Base-by-base conservation (phyloP, 352 stramenopile genomes). In the Pythium rhizo-oryzae region DNA sequence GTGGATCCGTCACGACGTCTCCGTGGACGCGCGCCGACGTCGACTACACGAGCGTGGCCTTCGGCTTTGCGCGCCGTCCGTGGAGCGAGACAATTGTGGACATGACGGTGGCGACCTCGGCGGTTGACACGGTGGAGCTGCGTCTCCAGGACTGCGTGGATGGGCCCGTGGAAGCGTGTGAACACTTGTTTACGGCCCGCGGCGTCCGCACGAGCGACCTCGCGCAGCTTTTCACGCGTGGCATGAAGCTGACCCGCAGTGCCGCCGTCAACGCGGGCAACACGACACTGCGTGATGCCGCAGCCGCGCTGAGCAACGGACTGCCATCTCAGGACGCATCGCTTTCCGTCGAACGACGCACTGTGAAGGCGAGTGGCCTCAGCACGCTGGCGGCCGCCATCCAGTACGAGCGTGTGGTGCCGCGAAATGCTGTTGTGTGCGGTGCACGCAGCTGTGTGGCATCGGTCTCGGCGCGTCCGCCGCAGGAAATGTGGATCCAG, bases 11-110 rank as follows among this genome's bases (percentile, higher is more conserved):
- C 18, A 11, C 7, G 13, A 23, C 21, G 30, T 58, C 59, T 12
- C 5, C 30, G 49, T 56, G 35, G 51, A 60, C 60, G 39, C 23
- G 33, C 8, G 44, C 18, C 13, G 60, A 67, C 19, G 50, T 67
- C 1, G 60, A 59, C 50, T 67, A 59, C 24, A 59, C 60, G 23
- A 49, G 47, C 19, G 35, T 67, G 35, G 3, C 15, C 3, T 33
- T 54, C 23, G 21, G 18, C 2, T 53, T 67, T n/a, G 28, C 60
- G 24, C 49, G 35, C 12, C 33, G 51, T 30, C 28, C 35, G 37
- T 67, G 60, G 60, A 67, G 37, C 30, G 46, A 50, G 4, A 15
- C 9, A n/a, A 35, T 65, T 18, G 47, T 35, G 6, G 44, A 24
- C 23, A 15, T 54, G n/a, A 16, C n/a, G 35, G 12, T 24, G 16